phyloP scores from a whole-genome alignment of 129 eudicot species.

The Silybum marianum region DNA sequence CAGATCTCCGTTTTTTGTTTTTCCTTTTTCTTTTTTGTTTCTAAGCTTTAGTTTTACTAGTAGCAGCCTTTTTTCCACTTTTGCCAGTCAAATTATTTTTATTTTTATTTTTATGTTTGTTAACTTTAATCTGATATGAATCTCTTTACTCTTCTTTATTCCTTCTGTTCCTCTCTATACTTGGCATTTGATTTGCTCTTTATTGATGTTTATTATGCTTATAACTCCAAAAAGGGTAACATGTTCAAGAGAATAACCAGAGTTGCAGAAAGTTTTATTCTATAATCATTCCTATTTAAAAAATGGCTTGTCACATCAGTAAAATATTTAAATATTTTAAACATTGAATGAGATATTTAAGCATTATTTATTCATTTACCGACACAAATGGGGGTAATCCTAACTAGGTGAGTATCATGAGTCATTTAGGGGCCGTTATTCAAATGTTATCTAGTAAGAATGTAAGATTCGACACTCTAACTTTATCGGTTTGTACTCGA shows the following conservation, averaged over 20 bases:
- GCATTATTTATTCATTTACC: background rate
- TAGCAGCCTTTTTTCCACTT: conserved; percentile 45
- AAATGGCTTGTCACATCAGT: background rate
- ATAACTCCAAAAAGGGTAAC: conserved; percentile 19
- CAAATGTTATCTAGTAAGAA: too few species aligned
- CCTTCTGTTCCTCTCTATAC: conserved; percentile 35
- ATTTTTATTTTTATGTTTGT: conserved; percentile 2
- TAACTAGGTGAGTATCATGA: too few species aligned
- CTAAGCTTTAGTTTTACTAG: conserved; percentile 40
- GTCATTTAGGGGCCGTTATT: too few species aligned
- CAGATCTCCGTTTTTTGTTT: conserved; percentile 23
- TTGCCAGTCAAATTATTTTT: conserved; percentile 39
- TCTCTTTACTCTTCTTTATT: conserved; percentile 40
- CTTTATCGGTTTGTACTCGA: too few species aligned
- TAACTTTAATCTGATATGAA: conserved; percentile 35
- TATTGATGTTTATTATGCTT: conserved; percentile 9
- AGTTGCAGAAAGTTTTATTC: background rate
- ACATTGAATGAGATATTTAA: background rate
- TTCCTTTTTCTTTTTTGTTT: background rate
- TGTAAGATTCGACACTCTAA: too few species aligned
- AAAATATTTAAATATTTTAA: too few species aligned
- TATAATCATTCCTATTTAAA: background rate
- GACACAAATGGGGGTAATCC: background rate
- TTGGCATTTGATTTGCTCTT: conserved; percentile 21
- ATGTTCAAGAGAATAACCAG: background rate